A percentile compares a stretch with the other conserved stretches of the same genome.
phyloP scores from a whole-genome alignment of 495 filamentous ascomycete species.

The Penicillium subrubescens region DNA sequence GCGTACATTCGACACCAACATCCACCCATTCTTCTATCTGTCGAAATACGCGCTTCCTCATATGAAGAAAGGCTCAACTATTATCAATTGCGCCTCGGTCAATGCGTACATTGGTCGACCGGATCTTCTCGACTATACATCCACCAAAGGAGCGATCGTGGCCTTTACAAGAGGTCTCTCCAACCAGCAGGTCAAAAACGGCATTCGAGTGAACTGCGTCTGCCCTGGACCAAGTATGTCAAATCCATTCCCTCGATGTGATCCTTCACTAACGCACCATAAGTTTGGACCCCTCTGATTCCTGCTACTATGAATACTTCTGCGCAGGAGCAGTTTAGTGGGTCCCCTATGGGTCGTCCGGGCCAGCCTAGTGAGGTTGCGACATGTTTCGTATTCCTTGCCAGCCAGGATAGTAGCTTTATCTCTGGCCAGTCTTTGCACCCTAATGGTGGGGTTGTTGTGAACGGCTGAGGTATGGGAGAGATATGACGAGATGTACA shows the following conservation, averaged over 20 bases:
- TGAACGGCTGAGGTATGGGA: conserved; percentile 50
- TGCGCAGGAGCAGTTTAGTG: conserved; percentile 68
- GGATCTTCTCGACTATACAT: conserved; percentile 83
- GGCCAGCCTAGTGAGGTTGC: conserved; percentile 79
- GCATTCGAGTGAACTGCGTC: conserved; percentile 78
- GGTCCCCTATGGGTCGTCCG: conserved; percentile 74
- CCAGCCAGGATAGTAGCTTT: conserved; percentile 70
- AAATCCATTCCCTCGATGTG: neutral
- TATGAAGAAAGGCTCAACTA: conserved; percentile 69
- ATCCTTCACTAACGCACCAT: neutral
- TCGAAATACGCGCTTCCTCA: conserved; percentile 78
- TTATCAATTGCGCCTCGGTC: conserved; percentile 81
- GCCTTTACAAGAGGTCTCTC: conserved; percentile 77
- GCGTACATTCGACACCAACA: conserved; percentile 72
- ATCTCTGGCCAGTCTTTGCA: conserved; percentile 64
- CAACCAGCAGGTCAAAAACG: conserved; percentile 70
- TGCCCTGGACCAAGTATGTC: conserved; percentile 58
- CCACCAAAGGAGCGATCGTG: conserved; percentile 79
- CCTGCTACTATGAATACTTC: conserved; percentile 71
- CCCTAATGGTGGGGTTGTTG: conserved; percentile 66
- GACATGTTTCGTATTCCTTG: conserved; percentile 84
- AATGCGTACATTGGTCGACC: conserved; percentile 82
- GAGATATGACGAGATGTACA: no score
- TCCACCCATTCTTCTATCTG: conserved; percentile 72
- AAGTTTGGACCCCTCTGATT: conserved; percentile 82